A percentile compares a stretch with the other conserved stretches of the same genome.
phyloP scores from a whole-genome alignment of 306 rosid genomes.

The Vigna reflexopilosa region DNA sequence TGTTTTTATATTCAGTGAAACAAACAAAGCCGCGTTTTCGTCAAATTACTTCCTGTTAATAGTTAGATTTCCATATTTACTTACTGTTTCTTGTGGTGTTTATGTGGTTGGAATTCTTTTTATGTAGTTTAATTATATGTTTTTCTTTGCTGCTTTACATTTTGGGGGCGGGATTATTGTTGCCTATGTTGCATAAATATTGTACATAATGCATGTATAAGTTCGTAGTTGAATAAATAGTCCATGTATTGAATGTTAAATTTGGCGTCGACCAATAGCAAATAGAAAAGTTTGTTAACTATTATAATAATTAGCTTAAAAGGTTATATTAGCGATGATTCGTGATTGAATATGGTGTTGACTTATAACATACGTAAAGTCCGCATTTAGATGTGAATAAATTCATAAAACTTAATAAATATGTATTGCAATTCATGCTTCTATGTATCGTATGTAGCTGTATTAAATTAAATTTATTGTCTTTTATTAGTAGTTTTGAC shows the following conservation, averaged over 20 bases:
- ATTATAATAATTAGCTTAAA: not conserved
- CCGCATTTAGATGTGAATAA: not conserved
- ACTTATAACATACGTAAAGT: not conserved
- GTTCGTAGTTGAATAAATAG: not conserved
- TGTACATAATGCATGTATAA: not conserved
- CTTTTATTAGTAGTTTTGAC: not conserved
- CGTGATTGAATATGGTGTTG: not conserved
- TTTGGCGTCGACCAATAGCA: not conserved
- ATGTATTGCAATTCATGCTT: not conserved
- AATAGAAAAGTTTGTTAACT: not conserved
- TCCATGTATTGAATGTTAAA: not conserved
- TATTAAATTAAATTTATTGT: not conserved
- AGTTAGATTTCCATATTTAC: not conserved
- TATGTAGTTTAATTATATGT: not conserved
- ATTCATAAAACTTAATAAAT: not conserved
- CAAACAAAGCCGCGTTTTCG: not conserved
- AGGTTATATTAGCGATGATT: not conserved
- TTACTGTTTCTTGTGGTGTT: not conserved
- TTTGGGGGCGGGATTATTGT: not conserved
- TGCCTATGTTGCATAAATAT: not conserved
- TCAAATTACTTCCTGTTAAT: not conserved
- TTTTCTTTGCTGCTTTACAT: conserved; percentile 28
- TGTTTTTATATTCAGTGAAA: not conserved
- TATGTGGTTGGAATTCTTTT: not conserved
- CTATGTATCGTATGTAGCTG: not conserved